These are phyloP conservation scores for Salix purpurea DNA, from an alignment of 345 rosid species.

Conservation along the genomic window DNA sequence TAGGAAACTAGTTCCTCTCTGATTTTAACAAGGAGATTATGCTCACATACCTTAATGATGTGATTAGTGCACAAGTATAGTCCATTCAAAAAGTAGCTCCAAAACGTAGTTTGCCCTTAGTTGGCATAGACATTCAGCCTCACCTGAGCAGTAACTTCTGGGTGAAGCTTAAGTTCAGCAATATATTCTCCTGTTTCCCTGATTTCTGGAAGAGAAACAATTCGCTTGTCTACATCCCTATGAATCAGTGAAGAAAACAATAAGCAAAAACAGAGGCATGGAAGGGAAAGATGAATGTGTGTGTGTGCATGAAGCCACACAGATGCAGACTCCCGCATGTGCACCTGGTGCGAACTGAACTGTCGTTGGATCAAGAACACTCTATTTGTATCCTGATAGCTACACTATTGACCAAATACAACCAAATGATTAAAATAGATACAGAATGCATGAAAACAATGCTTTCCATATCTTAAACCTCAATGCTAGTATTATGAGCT, in stretches of 20 bases:
- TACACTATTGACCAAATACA: background rate
- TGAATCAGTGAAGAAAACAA: background rate
- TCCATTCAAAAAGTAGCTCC: conserved; percentile 7
- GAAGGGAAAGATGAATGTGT: background rate
- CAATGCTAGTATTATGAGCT: background rate
- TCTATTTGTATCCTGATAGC: background rate
- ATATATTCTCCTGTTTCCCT: conserved; percentile 88
- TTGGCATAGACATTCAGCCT: conserved; percentile 75
- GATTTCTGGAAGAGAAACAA: conserved; percentile 76
- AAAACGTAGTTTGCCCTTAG: conserved; percentile 28
- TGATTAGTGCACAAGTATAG: background rate
- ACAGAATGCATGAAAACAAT: background rate
- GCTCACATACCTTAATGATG: conserved; percentile 26
- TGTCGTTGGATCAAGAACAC: background rate
- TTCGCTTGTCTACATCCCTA: conserved; percentile 87
- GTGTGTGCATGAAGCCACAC: background rate
- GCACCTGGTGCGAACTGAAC: background rate
- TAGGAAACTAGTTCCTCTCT: background rate
- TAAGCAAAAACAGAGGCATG: background rate
- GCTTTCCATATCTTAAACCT: background rate
- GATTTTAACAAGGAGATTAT: conserved; percentile 1
- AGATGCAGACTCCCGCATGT: background rate
- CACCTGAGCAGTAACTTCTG: conserved; percentile 81
- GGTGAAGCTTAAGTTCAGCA: conserved; percentile 91
- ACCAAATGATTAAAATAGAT: background rate